Base-by-base conservation (phyloP, 257 asterid genomes). In the Plantago ovata region DNA sequence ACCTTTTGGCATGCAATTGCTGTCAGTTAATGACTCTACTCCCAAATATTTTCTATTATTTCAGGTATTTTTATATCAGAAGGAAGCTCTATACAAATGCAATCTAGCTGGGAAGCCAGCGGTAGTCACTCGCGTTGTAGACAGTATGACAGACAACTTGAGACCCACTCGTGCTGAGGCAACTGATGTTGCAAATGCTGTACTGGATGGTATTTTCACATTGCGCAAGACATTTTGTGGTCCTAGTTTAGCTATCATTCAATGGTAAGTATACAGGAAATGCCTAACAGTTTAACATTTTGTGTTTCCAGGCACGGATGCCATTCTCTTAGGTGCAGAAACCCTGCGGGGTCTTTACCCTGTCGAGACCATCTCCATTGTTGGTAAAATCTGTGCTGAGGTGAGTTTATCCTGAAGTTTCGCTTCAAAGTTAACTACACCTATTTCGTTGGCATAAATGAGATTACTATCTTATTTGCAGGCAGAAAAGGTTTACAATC, bases 161-260 rank as follows among this genome's bases (percentile, higher is more conserved):
- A 81, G 98, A 70, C 98, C 96, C 28, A 87, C 98, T 54, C 98
- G 98, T 77, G 98, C 98, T 6, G 98, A 91, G 79, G 98, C 98
- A 63, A 91, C 98, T 44, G 96, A 91, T 70, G 94, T 91, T 44
- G 98, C 98, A 60, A 91, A 91, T 77, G 96, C 96, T 40, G 95
- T 91, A 9, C 80, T 91, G 48, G 98, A 91, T 75, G 98, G 98
- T 87, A 82, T 67, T 23, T 66, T 23, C 16, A 28, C 58, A 7
- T n/a, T n/a, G n/a, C n/a, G n/a, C n/a, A n/a, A n/a, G n/a, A 53
- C 52, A 65, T 41, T 14, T 32, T 14, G 58, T 16, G 8, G 16
- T 21, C 15, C 18, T 42, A 13, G 47, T 38, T 15, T 57, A 64
- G 46, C 58, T 53, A 15, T 58, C 62, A 3, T 28, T 66, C 36